phyloP scores from a whole-genome alignment of 2,329 filamentous ascomycete genomes.

The Verticillium zaregamsianum region DNA sequence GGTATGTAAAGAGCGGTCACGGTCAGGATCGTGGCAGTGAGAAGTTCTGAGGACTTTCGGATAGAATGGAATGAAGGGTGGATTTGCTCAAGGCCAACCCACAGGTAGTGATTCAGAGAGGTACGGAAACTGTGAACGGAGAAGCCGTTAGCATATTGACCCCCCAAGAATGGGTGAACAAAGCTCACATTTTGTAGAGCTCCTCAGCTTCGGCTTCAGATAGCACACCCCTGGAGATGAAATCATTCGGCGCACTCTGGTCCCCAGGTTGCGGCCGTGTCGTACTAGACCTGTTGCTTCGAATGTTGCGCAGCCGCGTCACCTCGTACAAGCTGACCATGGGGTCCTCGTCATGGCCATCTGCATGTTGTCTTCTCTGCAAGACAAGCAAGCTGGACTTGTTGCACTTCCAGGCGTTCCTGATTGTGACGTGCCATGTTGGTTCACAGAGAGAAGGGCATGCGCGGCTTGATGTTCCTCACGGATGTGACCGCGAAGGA shows the following conservation, averaged over 20 bases:
- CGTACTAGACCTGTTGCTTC: slow-evolving; percentile 6
- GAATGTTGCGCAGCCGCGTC: slow-evolving; percentile 22
- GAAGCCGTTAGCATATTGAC: no score
- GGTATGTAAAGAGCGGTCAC: slow-evolving; percentile 57
- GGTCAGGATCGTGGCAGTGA: slow-evolving; percentile 54
- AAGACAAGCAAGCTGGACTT: slow-evolving; percentile 11
- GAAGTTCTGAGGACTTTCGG: slow-evolving; percentile 49
- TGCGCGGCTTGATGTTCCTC: slow-evolving; percentile 13
- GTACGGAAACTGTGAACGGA: background rate
- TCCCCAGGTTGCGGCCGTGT: background rate
- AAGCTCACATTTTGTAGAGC: slow-evolving; percentile 29
- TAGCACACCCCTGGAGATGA: slow-evolving; percentile 43
- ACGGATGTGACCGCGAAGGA: background rate
- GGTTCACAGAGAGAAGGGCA: background rate
- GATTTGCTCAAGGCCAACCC: slow-evolving; percentile 45
- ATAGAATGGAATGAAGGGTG: slow-evolving; percentile 44
- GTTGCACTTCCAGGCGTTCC: slow-evolving; percentile 22
- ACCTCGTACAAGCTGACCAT: slow-evolving; percentile 52
- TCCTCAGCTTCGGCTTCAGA: slow-evolving; percentile 41
- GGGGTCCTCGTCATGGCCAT: slow-evolving; percentile 26
- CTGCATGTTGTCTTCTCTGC: slow-evolving; percentile 4
- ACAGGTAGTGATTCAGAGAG: slow-evolving; percentile 33
- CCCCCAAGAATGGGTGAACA: background rate
- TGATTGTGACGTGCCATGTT: slow-evolving; percentile 10
- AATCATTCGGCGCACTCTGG: slow-evolving; percentile 27